Base-by-base conservation (phyloP, 2,329 filamentous ascomycete species). In the Magnaporthiopsis incrustans region DNA sequence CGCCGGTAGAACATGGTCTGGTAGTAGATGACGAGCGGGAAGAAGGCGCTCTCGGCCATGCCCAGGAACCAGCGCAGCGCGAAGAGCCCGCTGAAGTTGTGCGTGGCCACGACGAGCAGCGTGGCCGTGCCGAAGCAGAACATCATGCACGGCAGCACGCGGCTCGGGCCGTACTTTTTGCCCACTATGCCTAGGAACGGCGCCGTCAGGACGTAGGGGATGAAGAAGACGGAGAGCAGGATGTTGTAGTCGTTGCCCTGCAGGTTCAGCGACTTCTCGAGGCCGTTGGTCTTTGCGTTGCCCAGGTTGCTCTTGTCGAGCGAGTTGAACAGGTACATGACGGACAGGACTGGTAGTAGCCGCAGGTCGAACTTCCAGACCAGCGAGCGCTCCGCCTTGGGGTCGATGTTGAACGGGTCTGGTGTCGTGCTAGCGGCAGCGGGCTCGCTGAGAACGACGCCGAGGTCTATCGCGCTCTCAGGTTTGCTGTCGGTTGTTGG, bases 131-230 rank as follows among this genome's bases (percentile, higher is more conserved):
- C 71, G 74, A 89, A 83, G 68, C 89, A 78, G 69, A 89, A 82
- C 89, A 92, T 92, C 78, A 90, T 82, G 60, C 86, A 73, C 0
- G 88, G 87, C n/a, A 92, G 76, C 5, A 90, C 86, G 50, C 82
- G 78, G 62, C 84, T 82, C 0, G 89, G 85, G 0, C 89, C 88
- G 70, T 82, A 90, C 67, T 85, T 87, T 77, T 92, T 92, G 66
- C 88, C 88, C 14, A 89, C 73, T 74, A 92, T 87, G 59, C 76
- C 75, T 1, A 78, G 67, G 11, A 76, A 73, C 0, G 87, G 88
- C 0, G 88, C 89, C 63, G 86, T 88, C 57, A 92, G 71, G 63
- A 92, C 89, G 71, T 89, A 92, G 0, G 89, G 89, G 7, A 92
- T 79, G 74, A 89, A 92, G 78, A 92, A 92, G 67, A 92, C 86